Percentiles rank a stretch among this genome's conserved stretches.
Evolutionary conservation across 202 grass and related monocot genomes (phyloP).

Genomic region (Bolboschoenoplectus hybrid): DNA sequence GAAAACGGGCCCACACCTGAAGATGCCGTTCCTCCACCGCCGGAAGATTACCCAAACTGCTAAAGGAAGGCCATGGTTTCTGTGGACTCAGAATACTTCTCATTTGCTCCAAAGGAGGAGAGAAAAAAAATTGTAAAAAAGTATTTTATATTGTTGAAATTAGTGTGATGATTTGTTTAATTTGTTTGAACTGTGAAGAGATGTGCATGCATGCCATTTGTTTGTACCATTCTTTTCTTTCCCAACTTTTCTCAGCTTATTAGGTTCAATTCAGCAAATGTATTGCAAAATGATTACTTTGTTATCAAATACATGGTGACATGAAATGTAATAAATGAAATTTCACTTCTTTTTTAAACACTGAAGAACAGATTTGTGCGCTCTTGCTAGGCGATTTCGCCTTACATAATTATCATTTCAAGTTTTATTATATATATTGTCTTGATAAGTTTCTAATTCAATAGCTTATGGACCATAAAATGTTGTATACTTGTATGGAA

Average conservation of each 20-base stretch:
- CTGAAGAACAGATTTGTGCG: not conserved
- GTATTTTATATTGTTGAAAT: conserved; percentile 4
- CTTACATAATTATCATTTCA: not conserved
- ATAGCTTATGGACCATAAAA: not conserved
- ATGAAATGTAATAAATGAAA: not conserved
- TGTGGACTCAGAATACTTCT: not conserved
- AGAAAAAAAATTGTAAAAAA: not conserved
- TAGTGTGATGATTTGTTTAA: conserved; percentile 15
- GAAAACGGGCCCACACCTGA: conserved; percentile 50
- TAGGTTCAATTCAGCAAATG: conserved; percentile 2
- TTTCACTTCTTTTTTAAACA: not conserved
- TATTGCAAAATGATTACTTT: not conserved
- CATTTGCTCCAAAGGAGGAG: conserved; percentile 16
- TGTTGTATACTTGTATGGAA: not conserved
- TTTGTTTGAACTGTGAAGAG: conserved; percentile 30
- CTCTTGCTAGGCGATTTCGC: not conserved
- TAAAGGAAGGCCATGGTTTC: not conserved
- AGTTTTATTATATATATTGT: not conserved
- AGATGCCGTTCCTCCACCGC: conserved; percentile 52
- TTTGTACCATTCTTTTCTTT: not conserved
- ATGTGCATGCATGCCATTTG: conserved; percentile 20
- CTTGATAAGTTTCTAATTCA: not conserved
- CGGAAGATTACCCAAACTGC: conserved; percentile 56
- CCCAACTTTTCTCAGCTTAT: conserved; percentile 12
- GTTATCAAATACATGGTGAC: not conserved